phyloP scores from a whole-genome alignment of 495 filamentous ascomycete genomes.

The Hypoxylon lenormandii region DNA sequence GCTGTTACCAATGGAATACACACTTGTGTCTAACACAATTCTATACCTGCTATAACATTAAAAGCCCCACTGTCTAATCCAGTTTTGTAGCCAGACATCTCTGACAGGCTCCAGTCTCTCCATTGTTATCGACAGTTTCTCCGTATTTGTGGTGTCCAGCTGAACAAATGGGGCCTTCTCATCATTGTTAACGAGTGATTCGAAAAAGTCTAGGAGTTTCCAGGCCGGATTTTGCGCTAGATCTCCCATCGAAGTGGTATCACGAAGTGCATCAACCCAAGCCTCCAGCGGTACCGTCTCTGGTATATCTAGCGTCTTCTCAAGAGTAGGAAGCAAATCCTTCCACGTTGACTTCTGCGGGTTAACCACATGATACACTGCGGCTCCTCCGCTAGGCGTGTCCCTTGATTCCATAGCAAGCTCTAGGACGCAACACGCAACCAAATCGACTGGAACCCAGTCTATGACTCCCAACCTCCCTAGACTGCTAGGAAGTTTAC shows the following conservation, averaged over 20 bases:
- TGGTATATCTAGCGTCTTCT: slow-evolving; percentile 33
- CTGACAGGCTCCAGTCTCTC: slow-evolving; percentile 8
- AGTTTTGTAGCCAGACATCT: slow-evolving; percentile 21
- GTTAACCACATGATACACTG: slow-evolving; percentile 60
- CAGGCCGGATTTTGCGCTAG: slow-evolving; percentile 53
- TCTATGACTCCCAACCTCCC: slow-evolving; percentile 57
- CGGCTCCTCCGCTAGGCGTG: slow-evolving; percentile 30
- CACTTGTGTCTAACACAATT: too few species aligned
- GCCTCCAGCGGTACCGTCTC: slow-evolving; percentile 41
- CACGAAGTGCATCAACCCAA: slow-evolving; percentile 54
- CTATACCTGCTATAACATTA: too few species aligned
- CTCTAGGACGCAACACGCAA: slow-evolving; percentile 51
- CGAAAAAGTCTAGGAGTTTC: slow-evolving; percentile 53
- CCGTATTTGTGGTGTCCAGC: neutral
- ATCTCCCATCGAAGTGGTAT: slow-evolving; percentile 49
- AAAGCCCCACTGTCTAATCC: slow-evolving; percentile 30
- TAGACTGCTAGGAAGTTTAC: slow-evolving; percentile 54
- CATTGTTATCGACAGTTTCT: slow-evolving; percentile 5
- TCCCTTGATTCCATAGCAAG: slow-evolving; percentile 16
- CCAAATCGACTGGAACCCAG: slow-evolving; percentile 64
- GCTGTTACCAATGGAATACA: too few species aligned
- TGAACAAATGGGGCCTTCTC: neutral
- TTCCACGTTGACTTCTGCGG: slow-evolving; percentile 51
- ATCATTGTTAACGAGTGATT: neutral
- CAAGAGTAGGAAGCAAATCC: slow-evolving; percentile 45